Evolutionary conservation across 2,329 filamentous ascomycete genomes (phyloP).

Genomic region (Fusarium hostae): DNA sequence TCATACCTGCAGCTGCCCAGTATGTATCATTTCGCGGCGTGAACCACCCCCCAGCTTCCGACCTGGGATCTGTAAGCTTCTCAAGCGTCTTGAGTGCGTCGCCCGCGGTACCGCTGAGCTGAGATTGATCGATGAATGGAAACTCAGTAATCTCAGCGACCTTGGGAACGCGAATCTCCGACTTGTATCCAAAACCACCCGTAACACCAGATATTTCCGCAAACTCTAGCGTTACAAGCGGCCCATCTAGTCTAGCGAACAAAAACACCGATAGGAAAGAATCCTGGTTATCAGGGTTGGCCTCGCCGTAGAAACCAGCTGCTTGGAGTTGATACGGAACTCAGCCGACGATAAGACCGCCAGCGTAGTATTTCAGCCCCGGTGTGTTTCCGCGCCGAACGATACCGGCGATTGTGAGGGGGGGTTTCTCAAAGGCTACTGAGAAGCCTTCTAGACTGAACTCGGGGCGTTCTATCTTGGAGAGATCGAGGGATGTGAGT

Average conservation of each 20-base stretch:
- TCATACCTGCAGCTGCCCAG: conserved; percentile 7
- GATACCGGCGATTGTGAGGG: background rate
- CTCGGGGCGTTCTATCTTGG: background rate
- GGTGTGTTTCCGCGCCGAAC: background rate
- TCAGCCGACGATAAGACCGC: background rate
- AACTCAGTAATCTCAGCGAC: background rate
- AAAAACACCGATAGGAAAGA: background rate
- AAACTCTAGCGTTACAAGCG: background rate
- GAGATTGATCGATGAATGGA: background rate
- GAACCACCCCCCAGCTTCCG: background rate
- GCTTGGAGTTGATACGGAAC: background rate
- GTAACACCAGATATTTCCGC: background rate
- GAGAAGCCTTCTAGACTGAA: background rate
- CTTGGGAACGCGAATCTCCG: background rate
- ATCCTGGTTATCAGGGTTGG: background rate
- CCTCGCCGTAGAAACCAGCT: background rate
- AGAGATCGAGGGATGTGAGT: background rate
- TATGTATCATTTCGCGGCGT: background rate
- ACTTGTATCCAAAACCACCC: background rate
- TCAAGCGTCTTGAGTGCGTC: background rate
- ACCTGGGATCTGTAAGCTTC: background rate
- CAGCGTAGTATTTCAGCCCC: background rate
- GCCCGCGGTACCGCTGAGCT: background rate
- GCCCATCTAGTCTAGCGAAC: background rate
- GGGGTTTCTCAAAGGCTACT: background rate